Conservation (phyloP, 164 flowering plant species). For the Buxus sempervirens region DNA sequence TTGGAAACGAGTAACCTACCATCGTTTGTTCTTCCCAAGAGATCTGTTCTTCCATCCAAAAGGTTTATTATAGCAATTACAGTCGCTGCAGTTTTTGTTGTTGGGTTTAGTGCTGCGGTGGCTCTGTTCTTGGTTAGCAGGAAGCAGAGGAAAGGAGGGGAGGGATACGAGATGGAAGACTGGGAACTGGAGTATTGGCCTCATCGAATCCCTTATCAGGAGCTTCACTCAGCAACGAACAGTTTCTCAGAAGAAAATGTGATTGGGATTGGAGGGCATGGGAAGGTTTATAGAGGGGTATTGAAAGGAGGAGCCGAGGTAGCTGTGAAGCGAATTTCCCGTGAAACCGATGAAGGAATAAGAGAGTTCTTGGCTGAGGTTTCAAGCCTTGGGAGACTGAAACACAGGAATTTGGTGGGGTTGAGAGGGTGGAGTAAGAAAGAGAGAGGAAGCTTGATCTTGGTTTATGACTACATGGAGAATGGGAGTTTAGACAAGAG, state of each 20-base stretch:
- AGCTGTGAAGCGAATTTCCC: slow-evolving; percentile 44
- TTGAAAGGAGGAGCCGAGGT: slow-evolving; percentile 28
- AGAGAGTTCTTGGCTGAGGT: slow-evolving; percentile 46
- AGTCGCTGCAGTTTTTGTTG: slow-evolving; percentile 3
- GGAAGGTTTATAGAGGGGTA: slow-evolving; percentile 44
- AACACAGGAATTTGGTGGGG: slow-evolving; percentile 46
- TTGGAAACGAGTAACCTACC: slow-evolving; percentile 34
- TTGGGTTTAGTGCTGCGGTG: slow-evolving; percentile 1
- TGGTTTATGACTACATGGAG: too few relatives aligned
- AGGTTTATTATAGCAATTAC: slow-evolving; percentile 27
- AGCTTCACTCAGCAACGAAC: slow-evolving; percentile 33
- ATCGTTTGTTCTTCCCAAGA: slow-evolving; percentile 27
- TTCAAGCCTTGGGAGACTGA: slow-evolving; percentile 46
- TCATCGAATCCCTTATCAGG: slow-evolving; percentile 35
- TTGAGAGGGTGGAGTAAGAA: slow-evolving; percentile 50
- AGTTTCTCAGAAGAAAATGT: slow-evolving; percentile 35
- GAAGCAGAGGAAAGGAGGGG: slow-evolving; percentile 4
- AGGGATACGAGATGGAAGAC: slow-evolving; percentile 30
- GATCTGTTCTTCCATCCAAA: slow-evolving; percentile 14
- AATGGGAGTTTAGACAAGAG: too few relatives aligned
- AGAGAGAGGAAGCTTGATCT: too few relatives aligned
- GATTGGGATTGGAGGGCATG: slow-evolving; percentile 43
- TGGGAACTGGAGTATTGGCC: slow-evolving; percentile 63
- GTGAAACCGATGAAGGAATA: slow-evolving; percentile 27
- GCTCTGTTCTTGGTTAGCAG: slow-evolving; percentile 7